A percentile compares a stretch with the other conserved stretches of the same genome.
Conservation (phyloP, 176 grass and related monocot genomes). For the Oryza coarctata region DNA sequence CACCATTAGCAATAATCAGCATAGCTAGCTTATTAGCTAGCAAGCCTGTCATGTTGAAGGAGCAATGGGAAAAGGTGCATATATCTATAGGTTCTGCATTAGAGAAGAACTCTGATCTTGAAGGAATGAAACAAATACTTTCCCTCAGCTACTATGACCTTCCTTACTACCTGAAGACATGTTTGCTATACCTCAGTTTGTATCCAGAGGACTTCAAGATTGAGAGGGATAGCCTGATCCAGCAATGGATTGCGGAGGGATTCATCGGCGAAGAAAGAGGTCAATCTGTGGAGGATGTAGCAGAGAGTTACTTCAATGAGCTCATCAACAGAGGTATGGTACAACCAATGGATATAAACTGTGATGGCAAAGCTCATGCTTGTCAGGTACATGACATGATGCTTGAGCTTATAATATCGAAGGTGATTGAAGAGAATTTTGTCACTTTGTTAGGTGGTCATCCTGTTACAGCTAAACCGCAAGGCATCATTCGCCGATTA, state of each 20-base stretch:
- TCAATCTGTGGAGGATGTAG: slow-evolving; percentile 5
- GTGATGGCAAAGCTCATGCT: slow-evolving; percentile 30
- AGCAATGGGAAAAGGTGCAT: not conserved
- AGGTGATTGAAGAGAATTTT: not conserved
- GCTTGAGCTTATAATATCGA: too few species aligned
- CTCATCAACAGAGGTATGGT: slow-evolving; percentile 36
- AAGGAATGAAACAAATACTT: not conserved
- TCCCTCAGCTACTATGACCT: not conserved
- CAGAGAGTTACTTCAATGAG: slow-evolving; percentile 34
- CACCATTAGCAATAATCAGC: slow-evolving; percentile 13
- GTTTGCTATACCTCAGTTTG: slow-evolving; percentile 10
- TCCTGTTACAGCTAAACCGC: not conserved
- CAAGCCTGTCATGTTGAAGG: not conserved
- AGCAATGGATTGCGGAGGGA: slow-evolving; percentile 30
- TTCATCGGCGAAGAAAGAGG: slow-evolving; percentile 18
- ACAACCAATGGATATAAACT: slow-evolving; percentile 31
- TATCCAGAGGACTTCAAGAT: slow-evolving; percentile 38
- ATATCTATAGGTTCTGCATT: not conserved
- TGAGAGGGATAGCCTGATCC: slow-evolving; percentile 31
- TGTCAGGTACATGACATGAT: slow-evolving; percentile 33
- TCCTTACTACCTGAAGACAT: not conserved
- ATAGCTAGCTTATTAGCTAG: slow-evolving; percentile 32
- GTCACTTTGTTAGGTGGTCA: not conserved
- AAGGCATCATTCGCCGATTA: not conserved
- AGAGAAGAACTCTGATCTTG: not conserved